Percentiles rank a stretch among this genome's conserved stretches.
Evolutionary conservation across 2,329 filamentous ascomycete genomes (phyloP).

Genomic region (Elsinoe batatas): DNA sequence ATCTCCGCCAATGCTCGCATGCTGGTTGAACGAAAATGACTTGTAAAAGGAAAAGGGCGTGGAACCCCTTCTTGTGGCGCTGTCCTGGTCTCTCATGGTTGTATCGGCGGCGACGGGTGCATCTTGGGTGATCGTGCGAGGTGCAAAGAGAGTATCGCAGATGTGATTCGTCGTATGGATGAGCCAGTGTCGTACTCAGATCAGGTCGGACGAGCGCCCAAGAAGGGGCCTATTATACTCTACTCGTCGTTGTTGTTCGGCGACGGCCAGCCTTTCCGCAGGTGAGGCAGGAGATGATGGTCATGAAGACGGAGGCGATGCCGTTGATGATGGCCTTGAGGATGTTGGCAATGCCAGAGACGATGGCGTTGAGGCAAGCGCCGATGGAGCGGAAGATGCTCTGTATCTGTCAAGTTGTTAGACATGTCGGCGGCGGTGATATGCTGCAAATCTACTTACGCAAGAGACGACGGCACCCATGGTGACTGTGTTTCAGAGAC

Average conservation of each 20-base stretch:
- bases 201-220: slow-evolving; percentile 4
- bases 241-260: slow-evolving; percentile 28
- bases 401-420: slow-evolving; percentile 29
- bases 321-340: slow-evolving; percentile 38
- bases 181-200: not conserved
- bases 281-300: slow-evolving; percentile 40
- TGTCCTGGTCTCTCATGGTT: not conserved
- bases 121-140: too few relatives aligned
- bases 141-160: not conserved
- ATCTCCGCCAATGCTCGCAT: not conserved
- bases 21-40: not conserved
- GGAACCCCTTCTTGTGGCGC: not conserved
- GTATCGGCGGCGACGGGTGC: too few relatives aligned
- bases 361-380: slow-evolving; percentile 37
- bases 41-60: not conserved
- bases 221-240: slow-evolving; percentile 23
- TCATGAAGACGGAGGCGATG: slow-evolving; percentile 41
- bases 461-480: slow-evolving; percentile 82
- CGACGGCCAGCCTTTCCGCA: slow-evolving; percentile 37
- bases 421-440: slow-evolving; percentile 13
- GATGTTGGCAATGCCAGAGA: slow-evolving; percentile 37
- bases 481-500: slow-evolving; percentile 28
- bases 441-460: slow-evolving; percentile 45
- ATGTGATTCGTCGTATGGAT: not conserved
- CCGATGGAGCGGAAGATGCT: slow-evolving; percentile 38